A percentile compares a stretch with the other conserved stretches of the same genome.
Conservation (phyloP, 192 early-diverging fungal genomes). For the Entomortierella beljakovae region DNA sequence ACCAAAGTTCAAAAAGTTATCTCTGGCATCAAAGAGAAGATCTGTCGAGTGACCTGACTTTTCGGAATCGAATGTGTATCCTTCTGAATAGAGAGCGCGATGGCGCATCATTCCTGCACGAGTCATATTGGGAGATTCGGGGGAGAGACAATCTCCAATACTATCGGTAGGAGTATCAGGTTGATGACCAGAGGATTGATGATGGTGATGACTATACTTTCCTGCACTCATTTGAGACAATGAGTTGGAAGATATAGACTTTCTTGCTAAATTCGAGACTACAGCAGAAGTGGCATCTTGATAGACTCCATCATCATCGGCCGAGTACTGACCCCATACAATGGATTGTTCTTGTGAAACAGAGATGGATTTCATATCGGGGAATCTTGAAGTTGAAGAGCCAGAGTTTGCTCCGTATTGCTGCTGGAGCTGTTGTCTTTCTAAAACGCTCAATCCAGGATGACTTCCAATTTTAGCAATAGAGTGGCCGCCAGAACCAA, state of each 20-base stretch:
- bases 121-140: constrained; percentile 36
- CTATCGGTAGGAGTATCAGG: constrained; percentile 25
- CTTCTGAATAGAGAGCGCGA: constrained; percentile 17
- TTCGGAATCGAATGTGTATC: constrained; percentile 12
- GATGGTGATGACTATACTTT: constrained; percentile 46
- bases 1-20: constrained; percentile 25
- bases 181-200: constrained; percentile 28
- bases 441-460: constrained; percentile 27
- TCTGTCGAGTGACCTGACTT: constrained; percentile 22
- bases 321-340: constrained; percentile 44
- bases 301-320: constrained; percentile 15
- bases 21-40: constrained; percentile 21
- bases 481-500: constrained; percentile 41
- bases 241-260: constrained; percentile 33
- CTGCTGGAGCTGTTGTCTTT: constrained; percentile 41
- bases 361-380: constrained; percentile 10
- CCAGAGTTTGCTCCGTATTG: constrained; percentile 29
- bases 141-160: constrained; percentile 40
- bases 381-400: constrained; percentile 12
- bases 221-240: constrained; percentile 12
- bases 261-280: constrained; percentile 26
- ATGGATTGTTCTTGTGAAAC: constrained; percentile 25
- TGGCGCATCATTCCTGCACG: constrained; percentile 39
- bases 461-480: constrained; percentile 47
- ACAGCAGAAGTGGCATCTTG: constrained; percentile 22